phyloP scores from a whole-genome alignment of 1,284 basidiomycete species.

The Ganoderma multipileum region DNA sequence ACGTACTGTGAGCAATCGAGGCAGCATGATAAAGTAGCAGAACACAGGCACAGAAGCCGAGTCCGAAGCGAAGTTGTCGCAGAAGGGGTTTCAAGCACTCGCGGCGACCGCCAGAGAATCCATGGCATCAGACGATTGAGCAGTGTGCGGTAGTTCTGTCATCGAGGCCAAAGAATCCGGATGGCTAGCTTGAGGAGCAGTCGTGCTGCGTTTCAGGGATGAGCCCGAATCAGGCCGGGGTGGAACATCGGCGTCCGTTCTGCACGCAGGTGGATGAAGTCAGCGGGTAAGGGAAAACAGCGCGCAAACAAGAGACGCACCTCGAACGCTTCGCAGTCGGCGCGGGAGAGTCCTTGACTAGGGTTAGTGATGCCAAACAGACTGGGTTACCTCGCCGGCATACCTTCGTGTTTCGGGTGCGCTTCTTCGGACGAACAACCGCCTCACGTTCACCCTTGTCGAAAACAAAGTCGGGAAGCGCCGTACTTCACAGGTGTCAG shows the following conservation, averaged over 20 bases:
- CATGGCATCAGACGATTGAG: slow-evolving; percentile 19
- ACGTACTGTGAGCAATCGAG: slow-evolving; percentile 23
- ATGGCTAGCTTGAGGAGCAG: slow-evolving; percentile 6
- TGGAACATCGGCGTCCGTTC: slow-evolving; percentile 18
- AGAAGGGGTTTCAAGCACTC: slow-evolving; percentile 23
- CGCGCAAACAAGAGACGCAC: slow-evolving; percentile 4
- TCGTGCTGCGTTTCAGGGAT: slow-evolving; percentile 9
- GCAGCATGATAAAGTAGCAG: slow-evolving; percentile 13
- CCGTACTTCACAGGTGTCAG: slow-evolving; percentile 53
- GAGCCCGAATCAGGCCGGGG: slow-evolving; percentile 13
- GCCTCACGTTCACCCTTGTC: slow-evolving; percentile 72
- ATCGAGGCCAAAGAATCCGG: slow-evolving; percentile 15
- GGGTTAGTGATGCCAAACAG: slow-evolving; percentile 13
- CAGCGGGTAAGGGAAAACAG: background rate
- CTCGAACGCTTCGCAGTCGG: slow-evolving; percentile 26
- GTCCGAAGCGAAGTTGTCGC: background rate
- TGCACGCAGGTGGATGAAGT: background rate
- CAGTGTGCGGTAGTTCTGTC: slow-evolving; percentile 24
- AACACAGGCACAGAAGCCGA: slow-evolving; percentile 8
- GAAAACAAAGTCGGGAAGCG: slow-evolving; percentile 84
- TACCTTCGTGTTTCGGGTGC: slow-evolving; percentile 23
- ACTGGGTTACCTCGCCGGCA: slow-evolving; percentile 2
- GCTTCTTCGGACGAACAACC: slow-evolving; percentile 22
- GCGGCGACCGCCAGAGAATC: slow-evolving; percentile 27
- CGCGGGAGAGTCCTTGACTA: slow-evolving; percentile 26